Evolutionary conservation across 2,329 filamentous ascomycete species (phyloP), one percentile per base, ranked within the genome.

Genomic region (Venturia nashicola): DNA sequence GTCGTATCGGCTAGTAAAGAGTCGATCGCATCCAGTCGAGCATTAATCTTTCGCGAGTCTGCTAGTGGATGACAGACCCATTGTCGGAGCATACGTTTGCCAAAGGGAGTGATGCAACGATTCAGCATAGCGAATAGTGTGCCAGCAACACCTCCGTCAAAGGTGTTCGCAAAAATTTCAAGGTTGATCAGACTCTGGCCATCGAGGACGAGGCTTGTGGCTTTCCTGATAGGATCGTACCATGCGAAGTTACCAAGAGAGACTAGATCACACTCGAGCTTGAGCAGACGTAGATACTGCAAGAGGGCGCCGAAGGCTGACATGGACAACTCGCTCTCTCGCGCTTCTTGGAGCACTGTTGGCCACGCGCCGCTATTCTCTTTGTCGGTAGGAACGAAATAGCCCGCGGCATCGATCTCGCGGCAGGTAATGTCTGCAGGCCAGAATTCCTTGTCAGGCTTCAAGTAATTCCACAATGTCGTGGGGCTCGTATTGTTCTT

Each of bases 21-120:
- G 70, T 97, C 94, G 5, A 99, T 91, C 5, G 94, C 94, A 76
- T 99, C 92, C 12, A 99, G 80, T 6, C 94, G 86, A 68, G 95
- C 91, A 70, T 97, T 96, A 78, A 99, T 97, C 72, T 89, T 91
- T 44, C 81, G 78, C 6, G 90, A 86, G 75, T 96, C 89, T 72
- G 91, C 91, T 16, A 99, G 80, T 2, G 94, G 94, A 74, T 99
- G 94, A 70, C 93, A 97, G 2, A 99, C 88, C 94, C 94, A 99
- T 73, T 96, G 91, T 63, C 92, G 88, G 74, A 99, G 91, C 74
- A 96, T 85, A 12, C 94, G 88, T 77, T 99, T 99, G 65, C 94
- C 94, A 72, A 99, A 99, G 0, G 94, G 93, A 3, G 94, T 97
- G 67, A 97, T 88, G 72, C 94, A 99, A 61, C 91, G 86, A 74